Base-by-base conservation (phyloP, 352 stramenopile species). In the Aphanomyces euteiches region DNA sequence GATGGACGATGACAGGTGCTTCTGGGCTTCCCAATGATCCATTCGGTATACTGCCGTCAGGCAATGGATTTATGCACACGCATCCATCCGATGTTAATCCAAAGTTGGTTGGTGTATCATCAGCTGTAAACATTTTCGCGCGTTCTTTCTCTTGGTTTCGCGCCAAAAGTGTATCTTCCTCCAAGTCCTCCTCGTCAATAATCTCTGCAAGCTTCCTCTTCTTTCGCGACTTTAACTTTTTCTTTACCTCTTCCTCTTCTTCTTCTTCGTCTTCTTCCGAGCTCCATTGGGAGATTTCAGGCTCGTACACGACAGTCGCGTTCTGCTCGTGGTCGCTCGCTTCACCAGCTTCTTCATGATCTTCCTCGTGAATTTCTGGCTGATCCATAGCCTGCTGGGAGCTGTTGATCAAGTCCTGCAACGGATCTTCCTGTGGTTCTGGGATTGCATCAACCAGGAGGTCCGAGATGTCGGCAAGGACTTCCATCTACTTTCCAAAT, bases 161-260 rank as follows among this genome's bases (percentile, higher is more conserved):
- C 7, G 85, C 87, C 45, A 72, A 79, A 3, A 73, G 75, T 47
- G 87, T 93, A 12, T 76, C 81, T 34, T 83, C 77, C 0, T 91
- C 84, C 12, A 95, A 73, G 4, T 93, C 85, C 34, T 83, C 73
- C 69, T 95, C 87, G 40, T 80, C 77, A 38, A 88, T 78, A 6
- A 94, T 75, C 15, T 85, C 78, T 1, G 81, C 82, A 57, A 94
- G 82, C 60, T 88, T 78, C 50, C 83, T 80, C 19, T 84, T 84
- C 39, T 80, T 81, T 34, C 79, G 75, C 63, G 78, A 82, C 28
- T 48, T 61, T 1, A 60, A 67, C 41, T 63, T 67, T 54, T 54
- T 74, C n/a, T 40, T 69, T 4, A 17, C 45, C 13, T 76, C 73
- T 4, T 67, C 69, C n/a, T 74, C 73, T 17, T 72, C 43, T 40